These are phyloP conservation scores for Hericium coralloides DNA, from an alignment of 768 basidiomycete genomes.

Conservation along the genomic window DNA sequence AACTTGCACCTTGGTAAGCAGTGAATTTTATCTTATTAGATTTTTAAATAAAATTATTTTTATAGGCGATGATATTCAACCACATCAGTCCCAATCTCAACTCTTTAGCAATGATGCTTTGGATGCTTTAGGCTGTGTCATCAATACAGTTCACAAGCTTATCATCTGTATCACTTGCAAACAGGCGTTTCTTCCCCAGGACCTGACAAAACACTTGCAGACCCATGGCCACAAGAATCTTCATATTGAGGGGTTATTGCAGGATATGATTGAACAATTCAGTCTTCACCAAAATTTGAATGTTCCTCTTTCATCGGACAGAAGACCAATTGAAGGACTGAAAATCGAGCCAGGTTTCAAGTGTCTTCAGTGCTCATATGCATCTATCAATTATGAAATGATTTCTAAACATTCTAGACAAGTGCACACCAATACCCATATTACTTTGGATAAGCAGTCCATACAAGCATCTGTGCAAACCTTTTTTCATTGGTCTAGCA, in stretches of 20 bases:
- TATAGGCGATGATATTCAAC: neutral
- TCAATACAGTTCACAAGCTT: neutral
- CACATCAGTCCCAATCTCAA: neutral
- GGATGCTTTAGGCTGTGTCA: neutral
- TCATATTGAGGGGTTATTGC: neutral
- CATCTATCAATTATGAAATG: too few species aligned
- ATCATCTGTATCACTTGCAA: neutral
- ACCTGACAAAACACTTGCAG: neutral
- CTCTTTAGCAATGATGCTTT: neutral
- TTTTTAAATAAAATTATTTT: neutral
- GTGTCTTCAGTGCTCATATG: neutral
- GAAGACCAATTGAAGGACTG: neutral
- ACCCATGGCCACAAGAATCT: neutral
- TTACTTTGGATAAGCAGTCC: neutral
- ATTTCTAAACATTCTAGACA: too few species aligned
- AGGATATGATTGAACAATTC: neutral
- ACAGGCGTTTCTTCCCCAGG: neutral
- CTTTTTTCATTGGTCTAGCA: neutral
- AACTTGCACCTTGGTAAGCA: neutral
- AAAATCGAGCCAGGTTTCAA: neutral
- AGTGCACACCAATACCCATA: too few species aligned
- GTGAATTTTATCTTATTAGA: neutral
- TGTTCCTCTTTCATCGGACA: neutral
- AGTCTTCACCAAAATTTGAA: neutral
- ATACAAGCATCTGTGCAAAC: neutral